phyloP scores from a whole-genome alignment of 2,329 filamentous ascomycete genomes.

The Botryotinia narcissicola region DNA sequence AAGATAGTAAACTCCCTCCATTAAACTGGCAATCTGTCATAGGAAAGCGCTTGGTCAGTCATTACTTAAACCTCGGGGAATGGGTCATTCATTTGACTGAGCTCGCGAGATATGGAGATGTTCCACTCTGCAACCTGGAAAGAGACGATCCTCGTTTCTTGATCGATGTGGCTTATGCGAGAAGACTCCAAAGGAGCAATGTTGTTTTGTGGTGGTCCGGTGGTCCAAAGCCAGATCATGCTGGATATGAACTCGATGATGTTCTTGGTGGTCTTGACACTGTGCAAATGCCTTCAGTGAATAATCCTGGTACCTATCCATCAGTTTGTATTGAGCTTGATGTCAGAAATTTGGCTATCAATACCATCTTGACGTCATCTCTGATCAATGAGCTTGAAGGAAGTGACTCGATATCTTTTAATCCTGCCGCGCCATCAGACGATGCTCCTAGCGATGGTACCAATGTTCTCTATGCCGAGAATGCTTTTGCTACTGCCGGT shows the following conservation, averaged over 20 bases:
- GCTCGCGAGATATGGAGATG: constrained; percentile 86
- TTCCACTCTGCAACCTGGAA: constrained; percentile 93
- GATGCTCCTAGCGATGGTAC: constrained; percentile 59
- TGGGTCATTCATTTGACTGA: constrained; percentile 89
- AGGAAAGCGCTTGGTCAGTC: constrained; percentile 78
- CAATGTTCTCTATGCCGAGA: constrained; percentile 77
- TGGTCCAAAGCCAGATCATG: constrained; percentile 85
- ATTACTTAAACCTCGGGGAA: constrained; percentile 88
- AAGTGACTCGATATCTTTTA: constrained; percentile 80
- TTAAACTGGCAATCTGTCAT: constrained; percentile 92
- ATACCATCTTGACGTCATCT: constrained; percentile 94
- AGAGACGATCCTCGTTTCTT: constrained; percentile 90
- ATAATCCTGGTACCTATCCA: constrained; percentile 89
- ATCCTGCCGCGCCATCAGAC: constrained; percentile 65
- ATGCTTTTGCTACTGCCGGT: constrained; percentile 87
- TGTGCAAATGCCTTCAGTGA: constrained; percentile 88
- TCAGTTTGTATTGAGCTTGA: constrained; percentile 96
- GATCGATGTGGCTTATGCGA: constrained; percentile 93
- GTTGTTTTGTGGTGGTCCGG: constrained; percentile 97
- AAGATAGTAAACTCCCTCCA: constrained; percentile 83
- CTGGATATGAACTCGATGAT: constrained; percentile 92
- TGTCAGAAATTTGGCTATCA: constrained; percentile 91
- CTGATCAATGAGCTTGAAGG: constrained; percentile 96
- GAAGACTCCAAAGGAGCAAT: constrained; percentile 83
- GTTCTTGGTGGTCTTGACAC: constrained; percentile 78